Base-by-base conservation (phyloP, 2,329 filamentous ascomycete species). In the Furcasterigmium furcatum region DNA sequence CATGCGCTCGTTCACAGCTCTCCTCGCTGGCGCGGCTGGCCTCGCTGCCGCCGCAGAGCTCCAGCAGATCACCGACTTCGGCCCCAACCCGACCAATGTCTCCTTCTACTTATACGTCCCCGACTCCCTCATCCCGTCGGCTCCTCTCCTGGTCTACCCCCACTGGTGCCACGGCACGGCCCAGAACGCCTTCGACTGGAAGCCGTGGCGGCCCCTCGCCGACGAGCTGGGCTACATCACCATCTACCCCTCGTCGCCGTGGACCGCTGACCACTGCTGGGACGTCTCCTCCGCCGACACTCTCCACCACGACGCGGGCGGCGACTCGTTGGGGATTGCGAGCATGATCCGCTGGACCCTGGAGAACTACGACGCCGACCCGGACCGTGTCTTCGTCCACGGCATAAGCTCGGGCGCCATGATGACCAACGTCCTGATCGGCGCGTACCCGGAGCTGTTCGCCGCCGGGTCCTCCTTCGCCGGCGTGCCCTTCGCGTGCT, bases 101-200 rank as follows among this genome's bases (percentile, higher is more conserved):
- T 63, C 62, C 14, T 79, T 81, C 61, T 77, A 73, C 64, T 74
- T 81, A 46, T 72, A 72, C 56, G 67, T 74, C 5, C 71, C 72
- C 1, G 67, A 71, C 52, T 50, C 53, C 14, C 57, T 73, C 2
- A 64, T 68, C 3, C 42, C 66, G 2, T 69, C 59, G 6, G 77
- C 79, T 0, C 71, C 73, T 3, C 65, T 82, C 41, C 64, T 82
- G 12, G 74, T 82, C 27, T 79, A 74, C 48, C 71, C 74, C 29
- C 74, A 82, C 64, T 80, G 74, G 68, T 84, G 80, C 62, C 68
- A 71, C 40, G 79, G 80, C 21, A 72, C 71, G 3, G 80, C 74
- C 3, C 59, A 66, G 29, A 70, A 70, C 3, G 74, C 71, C 53
- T 78, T 73, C 60, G 58, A 56, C 4, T 68, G 67, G 25, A 76